A percentile compares a stretch with the other conserved stretches of the same genome.
phyloP scores from a whole-genome alignment of 2,329 filamentous ascomycete genomes.

The Penicillium freii region DNA sequence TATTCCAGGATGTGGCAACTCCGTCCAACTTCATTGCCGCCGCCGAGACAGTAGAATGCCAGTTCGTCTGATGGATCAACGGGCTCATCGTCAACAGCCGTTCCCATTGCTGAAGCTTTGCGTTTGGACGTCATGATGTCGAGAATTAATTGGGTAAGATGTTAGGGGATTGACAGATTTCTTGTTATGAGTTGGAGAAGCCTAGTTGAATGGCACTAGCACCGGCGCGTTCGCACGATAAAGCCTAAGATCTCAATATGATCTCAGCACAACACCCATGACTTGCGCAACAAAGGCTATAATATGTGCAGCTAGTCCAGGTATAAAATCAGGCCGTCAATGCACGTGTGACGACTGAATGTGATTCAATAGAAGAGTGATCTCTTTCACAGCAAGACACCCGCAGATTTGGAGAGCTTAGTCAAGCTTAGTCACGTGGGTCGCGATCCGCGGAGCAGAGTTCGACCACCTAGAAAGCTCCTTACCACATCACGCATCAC shows the following conservation, averaged over 20 bases:
- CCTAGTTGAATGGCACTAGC: constrained; percentile 7
- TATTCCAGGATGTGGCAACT: constrained; percentile 98
- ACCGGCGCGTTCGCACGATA: constrained; percentile 4
- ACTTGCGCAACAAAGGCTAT: constrained; percentile 2
- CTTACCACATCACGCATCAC: constrained; percentile 15
- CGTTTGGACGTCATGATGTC: constrained; percentile 83
- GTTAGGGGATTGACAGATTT: background rate
- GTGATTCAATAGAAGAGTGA: background rate
- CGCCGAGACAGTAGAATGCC: constrained; percentile 88
- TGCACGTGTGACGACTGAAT: background rate
- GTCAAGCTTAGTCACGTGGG: constrained; percentile 24
- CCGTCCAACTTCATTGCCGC: constrained; percentile 93
- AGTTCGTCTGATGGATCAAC: constrained; percentile 92
- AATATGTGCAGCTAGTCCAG: background rate
- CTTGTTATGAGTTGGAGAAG: background rate
- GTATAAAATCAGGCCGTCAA: background rate
- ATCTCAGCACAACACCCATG: constrained; percentile 8
- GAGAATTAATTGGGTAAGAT: background rate
- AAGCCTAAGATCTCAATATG: constrained; percentile 4
- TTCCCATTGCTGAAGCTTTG: constrained; percentile 74
- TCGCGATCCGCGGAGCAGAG: constrained; percentile 26
- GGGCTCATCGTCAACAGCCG: constrained; percentile 69
- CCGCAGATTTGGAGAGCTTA: constrained; percentile 7
- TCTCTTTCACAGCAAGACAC: background rate
- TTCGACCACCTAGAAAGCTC: constrained; percentile 22